These are phyloP conservation scores for Claviceps sp. DNA, from an alignment of 2,329 filamentous ascomycete genomes.

Conservation along the genomic window DNA sequence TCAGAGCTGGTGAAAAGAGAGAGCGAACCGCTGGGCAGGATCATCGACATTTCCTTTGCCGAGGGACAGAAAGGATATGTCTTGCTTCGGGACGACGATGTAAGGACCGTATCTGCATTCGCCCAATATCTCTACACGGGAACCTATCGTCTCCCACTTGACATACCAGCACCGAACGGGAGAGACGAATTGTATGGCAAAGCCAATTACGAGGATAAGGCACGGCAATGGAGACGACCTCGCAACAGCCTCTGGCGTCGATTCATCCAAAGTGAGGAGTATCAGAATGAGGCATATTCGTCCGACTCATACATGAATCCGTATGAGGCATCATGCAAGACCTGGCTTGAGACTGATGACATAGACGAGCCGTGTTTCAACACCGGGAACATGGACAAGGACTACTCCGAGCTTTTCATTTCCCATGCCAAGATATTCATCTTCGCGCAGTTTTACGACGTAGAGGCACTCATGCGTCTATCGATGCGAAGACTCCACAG, in stretches of 20 bases:
- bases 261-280: too few species aligned
- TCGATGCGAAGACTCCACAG: neutral
- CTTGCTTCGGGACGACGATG: neutral
- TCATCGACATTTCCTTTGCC: neutral
- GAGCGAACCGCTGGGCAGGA: neutral
- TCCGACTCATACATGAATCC: too few species aligned
- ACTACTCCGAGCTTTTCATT: neutral
- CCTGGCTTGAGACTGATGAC: too few species aligned
- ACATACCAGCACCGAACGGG: too few species aligned
- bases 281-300: too few species aligned
- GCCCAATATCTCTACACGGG: neutral
- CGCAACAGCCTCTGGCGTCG: too few species aligned
- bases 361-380: neutral
- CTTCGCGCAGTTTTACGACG: neutral
- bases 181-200: too few species aligned
- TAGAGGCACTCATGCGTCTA: neutral
- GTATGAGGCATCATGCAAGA: too few species aligned
- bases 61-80: neutral
- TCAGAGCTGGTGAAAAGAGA: neutral
- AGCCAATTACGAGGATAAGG: too few species aligned
- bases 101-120: neutral
- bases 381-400: neutral
- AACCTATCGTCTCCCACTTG: neutral
- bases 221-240: too few species aligned
- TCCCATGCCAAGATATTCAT: neutral